Evolutionary conservation across 371 early-diverging fungal species (phyloP).

Genomic region (Mucor racemosus): DNA sequence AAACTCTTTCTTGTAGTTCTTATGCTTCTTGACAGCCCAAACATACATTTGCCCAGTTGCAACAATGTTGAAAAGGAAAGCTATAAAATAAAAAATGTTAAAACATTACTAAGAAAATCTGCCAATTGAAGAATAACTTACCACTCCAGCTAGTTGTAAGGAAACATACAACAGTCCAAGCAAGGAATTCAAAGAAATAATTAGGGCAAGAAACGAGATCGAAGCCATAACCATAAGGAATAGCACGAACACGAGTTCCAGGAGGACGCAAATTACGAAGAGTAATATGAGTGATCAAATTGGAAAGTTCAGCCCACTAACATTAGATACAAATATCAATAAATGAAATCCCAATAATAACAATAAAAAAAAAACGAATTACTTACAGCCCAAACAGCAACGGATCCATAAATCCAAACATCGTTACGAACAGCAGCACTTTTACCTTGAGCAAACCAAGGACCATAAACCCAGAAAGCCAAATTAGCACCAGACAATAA

Average conservation of each 20-base stretch:
- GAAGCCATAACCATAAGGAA: slow-evolving; percentile 95
- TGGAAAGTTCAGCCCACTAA: slow-evolving; percentile 84
- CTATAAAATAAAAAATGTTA: slow-evolving; percentile 28
- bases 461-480: slow-evolving; percentile 87
- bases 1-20: slow-evolving; percentile 90
- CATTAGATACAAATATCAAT: not conserved
- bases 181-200: slow-evolving; percentile 90
- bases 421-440: slow-evolving; percentile 54
- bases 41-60: slow-evolving; percentile 90
- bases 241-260: slow-evolving; percentile 86
- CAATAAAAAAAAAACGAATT: not conserved
- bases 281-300: slow-evolving; percentile 83
- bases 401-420: slow-evolving; percentile 58
- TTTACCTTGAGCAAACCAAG: slow-evolving; percentile 66
- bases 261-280: slow-evolving; percentile 92
- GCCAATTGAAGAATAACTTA: slow-evolving; percentile 31
- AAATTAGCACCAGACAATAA: slow-evolving; percentile 85
- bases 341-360: not conserved
- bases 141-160: slow-evolving; percentile 80
- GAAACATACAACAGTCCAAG: slow-evolving; percentile 80
- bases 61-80: slow-evolving; percentile 80
- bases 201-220: slow-evolving; percentile 91
- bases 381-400: slow-evolving; percentile 74
- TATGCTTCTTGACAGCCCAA: slow-evolving; percentile 98
- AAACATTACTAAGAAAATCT: not conserved